Evolutionary conservation across 2,329 filamentous ascomycete genomes (phyloP), one percentile per base, ranked within the genome.

Genomic region (Apiospora koreana): DNA sequence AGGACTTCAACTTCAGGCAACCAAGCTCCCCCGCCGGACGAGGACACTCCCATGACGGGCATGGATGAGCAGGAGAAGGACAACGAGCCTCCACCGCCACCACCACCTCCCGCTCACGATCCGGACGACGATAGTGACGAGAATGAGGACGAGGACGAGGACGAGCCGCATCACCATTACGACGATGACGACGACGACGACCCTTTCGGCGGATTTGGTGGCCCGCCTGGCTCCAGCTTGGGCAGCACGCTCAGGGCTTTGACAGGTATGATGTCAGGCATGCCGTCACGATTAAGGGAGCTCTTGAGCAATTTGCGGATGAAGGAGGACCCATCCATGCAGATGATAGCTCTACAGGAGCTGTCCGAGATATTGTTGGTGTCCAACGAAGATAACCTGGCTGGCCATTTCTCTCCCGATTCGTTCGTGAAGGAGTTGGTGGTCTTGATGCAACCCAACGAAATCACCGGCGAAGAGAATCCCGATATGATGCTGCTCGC

Each of bases 401-500:
- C 95, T 1, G 96, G 96, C 5, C 94, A 98, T 77, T 98, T 99
- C 80, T 94, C 94, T 0, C 94, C 96, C 2, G 96, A 99, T 81
- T 89, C 93, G 10, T 98, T 96, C 78, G 94, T 99, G 69, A 98
- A 97, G 82, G 96, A 99, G 82, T 86, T 99, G 68, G 94, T 99
- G 65, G 83, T 87, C 16, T 84, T 99, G 75, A 98, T 99, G 96
- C 93, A 97, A 76, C 93, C 94, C 2, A 94, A 93, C 78, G 94
- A 97, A 70, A 90, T 93, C 73, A 87, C 85, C 0, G 91, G 91
- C 28, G 94, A 97, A 76, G 94, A 97, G 79, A 98, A 97, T 75
- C 93, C 95, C 0, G 96, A 99, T 80, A 94, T 98, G 72, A 98
- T 98, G 95, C 90, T 99, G 16, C 87, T 98, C 71, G 95, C 96